These are phyloP conservation scores for Aphanoascus verrucosus DNA, from an alignment of 2,329 filamentous ascomycete species.

Conservation along the genomic window DNA sequence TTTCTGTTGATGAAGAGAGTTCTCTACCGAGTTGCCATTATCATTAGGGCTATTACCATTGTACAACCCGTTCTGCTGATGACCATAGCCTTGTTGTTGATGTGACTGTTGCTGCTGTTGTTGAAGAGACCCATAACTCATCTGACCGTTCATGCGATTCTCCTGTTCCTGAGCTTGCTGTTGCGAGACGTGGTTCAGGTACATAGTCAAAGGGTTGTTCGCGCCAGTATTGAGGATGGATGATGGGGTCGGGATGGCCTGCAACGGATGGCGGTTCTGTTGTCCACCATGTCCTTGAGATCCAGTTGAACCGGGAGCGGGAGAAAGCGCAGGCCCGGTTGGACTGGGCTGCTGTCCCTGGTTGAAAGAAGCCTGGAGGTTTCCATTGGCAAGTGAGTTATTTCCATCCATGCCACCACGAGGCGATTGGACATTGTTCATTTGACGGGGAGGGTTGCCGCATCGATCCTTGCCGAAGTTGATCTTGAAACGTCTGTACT, in stretches of 20 bases:
- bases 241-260: slow-evolving; percentile 51
- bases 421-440: slow-evolving; percentile 56
- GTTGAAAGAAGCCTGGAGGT: slow-evolving; percentile 43
- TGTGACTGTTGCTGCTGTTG: slow-evolving; percentile 54
- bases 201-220: slow-evolving; percentile 87
- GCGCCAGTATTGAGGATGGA: slow-evolving; percentile 65
- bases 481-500: slow-evolving; percentile 98
- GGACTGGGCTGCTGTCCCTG: slow-evolving; percentile 51
- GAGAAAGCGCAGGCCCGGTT: slow-evolving; percentile 44
- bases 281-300: slow-evolving; percentile 42
- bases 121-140: slow-evolving; percentile 36
- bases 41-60: slow-evolving; percentile 59
- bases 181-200: slow-evolving; percentile 64
- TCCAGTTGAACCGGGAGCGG: slow-evolving; percentile 45
- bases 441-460: slow-evolving; percentile 87
- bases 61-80: slow-evolving; percentile 72
- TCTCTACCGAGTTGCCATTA: slow-evolving; percentile 43
- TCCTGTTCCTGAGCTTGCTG: slow-evolving; percentile 57
- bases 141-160: slow-evolving; percentile 34
- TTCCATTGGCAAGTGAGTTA: slow-evolving; percentile 48
- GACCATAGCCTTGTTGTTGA: slow-evolving; percentile 48
- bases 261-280: slow-evolving; percentile 46
- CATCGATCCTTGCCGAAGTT: slow-evolving; percentile 99
- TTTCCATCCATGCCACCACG: slow-evolving; percentile 49
- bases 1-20: slow-evolving; percentile 43